Evolutionary conservation across 768 basidiomycete genomes (phyloP), one percentile per base, ranked within the genome.

Genomic region (Phaffia australis): DNA sequence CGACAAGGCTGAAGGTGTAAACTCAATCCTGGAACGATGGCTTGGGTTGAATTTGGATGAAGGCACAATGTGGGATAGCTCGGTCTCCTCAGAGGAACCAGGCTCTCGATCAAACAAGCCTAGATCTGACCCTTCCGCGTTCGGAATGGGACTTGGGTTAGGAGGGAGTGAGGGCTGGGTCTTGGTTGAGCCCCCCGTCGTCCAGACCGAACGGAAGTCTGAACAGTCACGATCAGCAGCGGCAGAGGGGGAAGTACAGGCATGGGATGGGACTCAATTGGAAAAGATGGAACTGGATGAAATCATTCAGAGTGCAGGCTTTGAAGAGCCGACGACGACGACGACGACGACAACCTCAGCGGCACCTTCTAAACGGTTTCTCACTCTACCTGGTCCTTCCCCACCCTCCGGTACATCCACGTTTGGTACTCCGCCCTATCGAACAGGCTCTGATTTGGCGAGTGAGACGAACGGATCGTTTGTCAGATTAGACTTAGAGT

Each of bases 201-300:
- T 11, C 9, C 30, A 42, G 11, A 19, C 14, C 19, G 47, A 29
- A 30, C 50, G 18, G 9, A 49, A 25, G 50, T 18, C 54, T 27
- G 57, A 51, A 42, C 15, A 49, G 48, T 42, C 35, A 42, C 6
- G 35, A 42, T 4, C 56, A 27, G n/a, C 25, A 19, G 6, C 4
- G 5, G 65, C 0, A 1, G n/a, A 14, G 1, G 60, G 23, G 2
- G 67, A 51, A 3, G 35, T 29, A 6, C 52, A 47, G 35, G 67
- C 67, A 0, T 69, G 67, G 67, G 67, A 69, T 32, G 67, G 67
- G n/a, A 49, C 55, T 4, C 30, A 50, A 29, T 25, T 69, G 50
- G 67, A 69, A 30, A 32, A 46, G 18, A 58, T 69, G 55, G 67
- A 69, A 29, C 62, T 69, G 9, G 67, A 69, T 47, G 57, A 69